Percentiles rank a stretch among this genome's conserved stretches.
Evolutionary conservation across 345 rosid genomes (phyloP).

Genomic region (Citrus australasica): DNA sequence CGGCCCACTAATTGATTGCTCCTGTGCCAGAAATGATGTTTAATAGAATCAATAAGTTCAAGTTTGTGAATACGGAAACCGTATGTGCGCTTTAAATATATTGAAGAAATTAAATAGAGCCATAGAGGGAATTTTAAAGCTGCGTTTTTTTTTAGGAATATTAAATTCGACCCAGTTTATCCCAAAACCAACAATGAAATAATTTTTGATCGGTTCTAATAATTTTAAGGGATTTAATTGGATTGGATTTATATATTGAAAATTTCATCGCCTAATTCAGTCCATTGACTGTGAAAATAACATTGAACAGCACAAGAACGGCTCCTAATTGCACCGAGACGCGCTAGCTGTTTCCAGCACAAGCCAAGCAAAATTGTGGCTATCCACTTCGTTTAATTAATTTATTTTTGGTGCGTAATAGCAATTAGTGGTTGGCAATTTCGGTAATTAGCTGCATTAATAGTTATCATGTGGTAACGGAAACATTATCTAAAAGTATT

Average conservation of each 20-base stretch:
- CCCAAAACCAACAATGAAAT: background rate
- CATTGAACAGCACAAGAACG: no score
- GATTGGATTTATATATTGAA: background rate
- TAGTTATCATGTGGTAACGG: background rate
- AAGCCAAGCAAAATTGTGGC: background rate
- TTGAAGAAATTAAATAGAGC: no score
- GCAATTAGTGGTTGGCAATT: background rate
- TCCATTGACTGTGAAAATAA: background rate
- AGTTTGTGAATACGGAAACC: background rate
- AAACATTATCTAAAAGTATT: background rate
- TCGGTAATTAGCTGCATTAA: background rate
- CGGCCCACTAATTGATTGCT: no score
- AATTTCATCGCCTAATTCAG: background rate
- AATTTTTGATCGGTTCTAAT: background rate
- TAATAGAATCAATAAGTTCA: background rate
- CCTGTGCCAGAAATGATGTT: background rate
- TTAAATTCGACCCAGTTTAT: background rate
- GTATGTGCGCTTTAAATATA: background rate
- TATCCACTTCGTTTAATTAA: background rate
- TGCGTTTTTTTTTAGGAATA: background rate
- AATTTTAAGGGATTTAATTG: background rate
- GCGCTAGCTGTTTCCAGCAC: background rate
- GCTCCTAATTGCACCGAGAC: background rate
- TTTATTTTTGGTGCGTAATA: background rate
- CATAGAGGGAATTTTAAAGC: background rate